Base-by-base conservation (phyloP, 2,329 filamentous ascomycete species). In the Sclerotinia sclerotiorum region DNA sequence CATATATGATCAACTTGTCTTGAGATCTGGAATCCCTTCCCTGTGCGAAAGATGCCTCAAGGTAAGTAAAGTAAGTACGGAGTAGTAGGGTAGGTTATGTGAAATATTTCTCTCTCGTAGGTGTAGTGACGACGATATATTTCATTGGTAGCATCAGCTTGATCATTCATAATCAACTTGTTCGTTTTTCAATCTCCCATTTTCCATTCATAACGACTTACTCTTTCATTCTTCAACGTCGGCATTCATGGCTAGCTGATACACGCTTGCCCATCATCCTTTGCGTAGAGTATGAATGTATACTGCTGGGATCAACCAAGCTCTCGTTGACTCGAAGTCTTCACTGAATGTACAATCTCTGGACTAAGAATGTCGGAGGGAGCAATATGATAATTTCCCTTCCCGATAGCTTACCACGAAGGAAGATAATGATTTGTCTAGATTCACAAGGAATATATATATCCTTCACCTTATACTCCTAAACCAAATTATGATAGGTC, bases 131-230 rank as follows among this genome's bases (percentile, higher is more conserved):
- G 35, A 39, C 10, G 2, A 39, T 39, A 7, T 39, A 39, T 39
- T 35, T 35, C 29, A 35, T 21, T 55, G 52, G 29, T 19, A 19
- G 17, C 21, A 35, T 21, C 52, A 27, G 10, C 10, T 13, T 21
- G 3, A 21, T 4, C 15, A 21, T 17, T 35, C 17, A 13, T n/a
- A 13, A 6, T 2, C 4, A 13, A 27, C 13, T 6, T 6, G 52
- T 21, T 21, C 21, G 5, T 35, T 21, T 3, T n/a, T 10, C 29
- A 17, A 15, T 6, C 24, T 27, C n/a, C 2, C 49, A n/a, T 35
- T 6, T 21, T 13, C 4, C n/a, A n/a, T 21, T 7, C 2, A 13
- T 3, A 7, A 13, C 39, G 13, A 3, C 6, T 2, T 10, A 1
- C 27, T 2, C 32, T n/a, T 5, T n/a, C 21, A 35, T 55, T 55